phyloP scores from a whole-genome alignment of 2,329 filamentous ascomycete species.

The Ceratocystis huliohia region DNA sequence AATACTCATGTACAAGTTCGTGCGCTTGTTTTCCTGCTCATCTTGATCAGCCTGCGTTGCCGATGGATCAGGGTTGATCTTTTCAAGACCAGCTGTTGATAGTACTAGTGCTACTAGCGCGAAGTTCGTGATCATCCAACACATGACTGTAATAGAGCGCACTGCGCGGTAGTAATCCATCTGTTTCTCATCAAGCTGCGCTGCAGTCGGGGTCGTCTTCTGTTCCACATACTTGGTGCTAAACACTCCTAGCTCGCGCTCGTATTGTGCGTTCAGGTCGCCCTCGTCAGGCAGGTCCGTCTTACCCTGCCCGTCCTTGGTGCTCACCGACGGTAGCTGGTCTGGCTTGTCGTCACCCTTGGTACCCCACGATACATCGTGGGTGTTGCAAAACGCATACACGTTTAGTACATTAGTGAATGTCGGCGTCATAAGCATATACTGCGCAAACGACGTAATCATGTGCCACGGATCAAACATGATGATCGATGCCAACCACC shows the following conservation, averaged over 20 bases:
- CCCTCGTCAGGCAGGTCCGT: slow-evolving; percentile 91
- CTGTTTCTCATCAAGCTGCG: slow-evolving; percentile 61
- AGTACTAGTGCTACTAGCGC: slow-evolving; percentile 75
- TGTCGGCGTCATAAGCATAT: slow-evolving; percentile 84
- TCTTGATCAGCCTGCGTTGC: slow-evolving; percentile 26
- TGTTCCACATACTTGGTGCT: slow-evolving; percentile 60
- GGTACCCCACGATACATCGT: slow-evolving; percentile 98
- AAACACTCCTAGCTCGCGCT: slow-evolving; percentile 67
- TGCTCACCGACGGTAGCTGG: slow-evolving; percentile 73
- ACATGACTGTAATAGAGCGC: slow-evolving; percentile 76
- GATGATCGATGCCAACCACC: slow-evolving; percentile 77
- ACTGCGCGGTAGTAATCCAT: slow-evolving; percentile 99
- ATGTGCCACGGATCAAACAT: slow-evolving; percentile 99
- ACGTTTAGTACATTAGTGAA: slow-evolving; percentile 99
- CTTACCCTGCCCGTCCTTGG: slow-evolving; percentile 81
- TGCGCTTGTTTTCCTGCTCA: slow-evolving; percentile 40
- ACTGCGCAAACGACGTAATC: slow-evolving; percentile 97
- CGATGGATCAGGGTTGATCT: slow-evolving; percentile 38
- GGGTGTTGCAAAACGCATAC: slow-evolving; percentile 99
- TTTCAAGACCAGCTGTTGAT: slow-evolving; percentile 69
- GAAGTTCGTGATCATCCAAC: slow-evolving; percentile 96
- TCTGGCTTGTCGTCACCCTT: slow-evolving; percentile 96
- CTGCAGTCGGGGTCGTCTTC: slow-evolving; percentile 44
- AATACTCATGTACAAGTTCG: slow-evolving; percentile 73
- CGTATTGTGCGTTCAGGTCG: slow-evolving; percentile 90